Evolutionary conservation across 2,329 filamentous ascomycete species (phyloP).

Genomic region (Davidsoniella virescens): DNA sequence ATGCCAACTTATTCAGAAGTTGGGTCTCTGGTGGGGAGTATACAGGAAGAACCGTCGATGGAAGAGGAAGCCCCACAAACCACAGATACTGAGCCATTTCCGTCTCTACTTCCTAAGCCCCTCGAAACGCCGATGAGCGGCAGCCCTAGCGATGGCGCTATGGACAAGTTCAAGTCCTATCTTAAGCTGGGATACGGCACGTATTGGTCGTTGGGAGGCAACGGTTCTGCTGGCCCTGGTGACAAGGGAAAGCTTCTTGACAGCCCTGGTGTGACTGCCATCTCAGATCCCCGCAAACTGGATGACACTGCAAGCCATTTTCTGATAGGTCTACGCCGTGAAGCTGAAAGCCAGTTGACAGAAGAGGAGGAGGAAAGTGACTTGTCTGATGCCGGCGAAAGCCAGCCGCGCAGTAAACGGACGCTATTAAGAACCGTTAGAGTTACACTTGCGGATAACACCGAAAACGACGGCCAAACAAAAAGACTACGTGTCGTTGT

Average conservation of each 20-base stretch:
- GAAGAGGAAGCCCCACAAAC: not conserved
- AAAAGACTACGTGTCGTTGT: slow-evolving; percentile 49
- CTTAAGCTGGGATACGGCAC: slow-evolving; percentile 52
- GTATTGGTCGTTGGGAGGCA: slow-evolving; percentile 32
- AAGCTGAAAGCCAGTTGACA: slow-evolving; percentile 33
- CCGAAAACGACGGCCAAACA: slow-evolving; percentile 27
- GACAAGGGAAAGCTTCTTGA: slow-evolving; percentile 5
- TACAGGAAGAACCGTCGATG: too few species aligned
- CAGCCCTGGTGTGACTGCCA: not conserved
- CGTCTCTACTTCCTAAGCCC: not conserved
- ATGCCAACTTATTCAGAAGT: too few species aligned
- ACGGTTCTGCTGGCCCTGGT: not conserved
- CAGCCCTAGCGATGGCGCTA: slow-evolving; percentile 22
- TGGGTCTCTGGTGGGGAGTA: too few species aligned
- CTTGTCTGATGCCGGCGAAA: slow-evolving; percentile 19
- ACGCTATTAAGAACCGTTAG: slow-evolving; percentile 15
- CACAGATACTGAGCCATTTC: not conserved
- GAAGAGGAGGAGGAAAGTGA: slow-evolving; percentile 19
- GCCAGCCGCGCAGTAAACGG: slow-evolving; percentile 28
- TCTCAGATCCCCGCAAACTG: slow-evolving; percentile 1
- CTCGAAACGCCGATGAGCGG: not conserved
- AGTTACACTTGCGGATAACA: slow-evolving; percentile 27
- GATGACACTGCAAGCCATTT: slow-evolving; percentile 30
- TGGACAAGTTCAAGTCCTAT: slow-evolving; percentile 44
- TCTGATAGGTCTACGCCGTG: slow-evolving; percentile 51